Evolutionary conservation across 495 filamentous ascomycete genomes (phyloP), one percentile per base, ranked within the genome.

Genomic region (Schizothecium vesticola): DNA sequence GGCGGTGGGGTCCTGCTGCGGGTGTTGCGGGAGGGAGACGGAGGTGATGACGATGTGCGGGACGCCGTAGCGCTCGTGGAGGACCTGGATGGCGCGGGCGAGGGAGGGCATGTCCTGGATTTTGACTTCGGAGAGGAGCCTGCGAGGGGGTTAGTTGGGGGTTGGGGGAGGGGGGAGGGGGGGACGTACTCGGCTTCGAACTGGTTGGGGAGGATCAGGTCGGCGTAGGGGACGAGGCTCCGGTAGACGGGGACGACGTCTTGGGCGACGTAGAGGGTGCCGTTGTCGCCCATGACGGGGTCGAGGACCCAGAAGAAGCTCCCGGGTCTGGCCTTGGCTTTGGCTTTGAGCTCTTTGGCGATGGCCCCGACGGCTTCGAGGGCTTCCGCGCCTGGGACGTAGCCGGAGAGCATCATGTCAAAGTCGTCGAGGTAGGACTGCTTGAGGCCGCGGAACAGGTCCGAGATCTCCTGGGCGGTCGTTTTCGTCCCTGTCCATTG

Each of bases 221-320:
- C 96, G 5, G 95, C 96, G 72, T 93, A 85, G 23, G 80, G 79
- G 56, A 97, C 81, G 60, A 96, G 80, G 16, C 82, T 84, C 77
- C 91, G 93, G 77, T 97, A 99, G n/a, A 90, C 91, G 0, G 93
- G 93, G 33, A 97, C 90, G 3, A 95, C 92, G 67, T 95, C 92
- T 67, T 93, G 88, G 24, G 87, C 90, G 59, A 99, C 93, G 77
- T 99, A 99, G 23, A 98, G 81, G 51, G 86, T 87, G 36, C 92
- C 96, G 73, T 96, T 91, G 74, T 99, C 95, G 58, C 95, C 95
- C 95, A 99, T 99, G 16, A 99, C 96, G 1, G 95, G 95, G 76
- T 99, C 95, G 58, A 99, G 83, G n/a, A 96, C 89, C 94, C 94
- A 97, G 79, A 97, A 97, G 80, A 97, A 95, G 25, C 86, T 88